Percentiles rank a stretch among this genome's conserved stretches.
Conservation (phyloP, 2,329 filamentous ascomycete genomes). For the Diaporthe citri region DNA sequence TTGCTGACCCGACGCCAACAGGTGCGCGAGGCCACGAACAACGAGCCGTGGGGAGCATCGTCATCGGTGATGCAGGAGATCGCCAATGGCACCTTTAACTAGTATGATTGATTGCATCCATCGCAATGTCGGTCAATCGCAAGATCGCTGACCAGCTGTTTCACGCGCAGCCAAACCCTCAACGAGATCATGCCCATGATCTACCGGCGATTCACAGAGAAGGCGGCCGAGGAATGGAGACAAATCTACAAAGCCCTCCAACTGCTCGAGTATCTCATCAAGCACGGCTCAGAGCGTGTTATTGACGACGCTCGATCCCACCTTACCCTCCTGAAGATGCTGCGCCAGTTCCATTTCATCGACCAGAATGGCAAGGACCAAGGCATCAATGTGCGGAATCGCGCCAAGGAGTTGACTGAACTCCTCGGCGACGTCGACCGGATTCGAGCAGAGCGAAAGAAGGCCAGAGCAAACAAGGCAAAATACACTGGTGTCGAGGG, state of each 20-base stretch:
- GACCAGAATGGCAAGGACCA: slow-evolving; percentile 98
- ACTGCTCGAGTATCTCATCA: slow-evolving; percentile 93
- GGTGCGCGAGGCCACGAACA: slow-evolving; percentile 98
- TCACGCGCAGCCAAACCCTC: slow-evolving; percentile 79
- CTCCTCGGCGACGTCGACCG: slow-evolving; percentile 92
- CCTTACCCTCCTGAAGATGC: slow-evolving; percentile 95
- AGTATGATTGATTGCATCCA: slow-evolving; percentile 70
- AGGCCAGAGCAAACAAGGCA: slow-evolving; percentile 88
- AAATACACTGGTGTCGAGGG: slow-evolving; percentile 97
- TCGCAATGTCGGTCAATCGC: background rate
- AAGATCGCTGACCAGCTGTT: slow-evolving; percentile 34
- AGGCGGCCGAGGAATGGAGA: slow-evolving; percentile 97
- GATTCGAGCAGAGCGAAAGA: slow-evolving; percentile 87
- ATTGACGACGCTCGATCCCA: slow-evolving; percentile 97
- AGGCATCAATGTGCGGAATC: slow-evolving; percentile 96
- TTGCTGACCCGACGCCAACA: slow-evolving; percentile 51
- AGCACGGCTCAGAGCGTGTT: slow-evolving; percentile 97
- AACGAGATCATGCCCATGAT: slow-evolving; percentile 99
- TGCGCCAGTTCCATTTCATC: slow-evolving; percentile 98
- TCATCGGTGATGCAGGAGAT: slow-evolving; percentile 96
- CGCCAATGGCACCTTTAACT: slow-evolving; percentile 96
- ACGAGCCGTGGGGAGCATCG: slow-evolving; percentile 95
- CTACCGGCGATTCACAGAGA: slow-evolving; percentile 98
- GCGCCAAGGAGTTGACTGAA: slow-evolving; percentile 94
- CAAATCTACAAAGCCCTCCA: slow-evolving; percentile 99